Percentiles rank a stretch among this genome's conserved stretches.
Conservation (phyloP, 768 basidiomycete genomes). For the Phaeotremella skinneri region DNA sequence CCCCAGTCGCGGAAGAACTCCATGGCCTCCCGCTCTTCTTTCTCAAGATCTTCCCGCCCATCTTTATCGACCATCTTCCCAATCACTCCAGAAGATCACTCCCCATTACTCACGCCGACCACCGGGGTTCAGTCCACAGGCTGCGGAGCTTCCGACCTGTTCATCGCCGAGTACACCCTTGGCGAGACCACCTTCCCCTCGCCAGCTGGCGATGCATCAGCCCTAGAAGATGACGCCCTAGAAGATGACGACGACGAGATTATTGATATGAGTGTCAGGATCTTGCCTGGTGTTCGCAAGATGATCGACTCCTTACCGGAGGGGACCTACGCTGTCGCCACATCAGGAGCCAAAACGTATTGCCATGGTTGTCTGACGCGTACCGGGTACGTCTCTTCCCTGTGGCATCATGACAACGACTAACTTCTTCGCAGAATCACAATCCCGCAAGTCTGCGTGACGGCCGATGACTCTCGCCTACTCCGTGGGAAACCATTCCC, state of each 20-base stretch:
- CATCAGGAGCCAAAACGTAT: slow-evolving; percentile 70
- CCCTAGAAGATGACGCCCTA: slow-evolving; percentile 16
- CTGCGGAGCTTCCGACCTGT: slow-evolving; percentile 10
- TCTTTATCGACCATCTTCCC: slow-evolving; percentile 21
- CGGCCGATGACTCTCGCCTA: slow-evolving; percentile 71
- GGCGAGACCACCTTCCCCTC: neutral
- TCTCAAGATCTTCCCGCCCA: slow-evolving; percentile 9
- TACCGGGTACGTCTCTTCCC: slow-evolving; percentile 8
- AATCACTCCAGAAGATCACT: slow-evolving; percentile 22
- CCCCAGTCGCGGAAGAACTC: slow-evolving; percentile 29
- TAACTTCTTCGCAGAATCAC: slow-evolving; percentile 56
- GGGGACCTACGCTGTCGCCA: slow-evolving; percentile 70
- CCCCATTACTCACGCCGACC: slow-evolving; percentile 12
- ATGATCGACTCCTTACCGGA: slow-evolving; percentile 67
- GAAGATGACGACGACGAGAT: slow-evolving; percentile 28
- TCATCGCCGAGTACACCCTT: slow-evolving; percentile 17
- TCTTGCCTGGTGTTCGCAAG: slow-evolving; percentile 66
- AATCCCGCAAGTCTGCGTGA: slow-evolving; percentile 68
- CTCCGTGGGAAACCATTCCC: slow-evolving; percentile 52
- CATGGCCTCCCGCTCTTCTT: slow-evolving; percentile 6
- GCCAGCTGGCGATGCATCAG: slow-evolving; percentile 4
- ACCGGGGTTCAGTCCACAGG: slow-evolving; percentile 2
- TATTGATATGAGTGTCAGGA: slow-evolving; percentile 56
- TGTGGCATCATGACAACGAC: slow-evolving; percentile 43
- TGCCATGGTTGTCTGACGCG: slow-evolving; percentile 52